Conservation (phyloP, 495 filamentous ascomycete genomes). For the Margaritispora aquatica region DNA sequence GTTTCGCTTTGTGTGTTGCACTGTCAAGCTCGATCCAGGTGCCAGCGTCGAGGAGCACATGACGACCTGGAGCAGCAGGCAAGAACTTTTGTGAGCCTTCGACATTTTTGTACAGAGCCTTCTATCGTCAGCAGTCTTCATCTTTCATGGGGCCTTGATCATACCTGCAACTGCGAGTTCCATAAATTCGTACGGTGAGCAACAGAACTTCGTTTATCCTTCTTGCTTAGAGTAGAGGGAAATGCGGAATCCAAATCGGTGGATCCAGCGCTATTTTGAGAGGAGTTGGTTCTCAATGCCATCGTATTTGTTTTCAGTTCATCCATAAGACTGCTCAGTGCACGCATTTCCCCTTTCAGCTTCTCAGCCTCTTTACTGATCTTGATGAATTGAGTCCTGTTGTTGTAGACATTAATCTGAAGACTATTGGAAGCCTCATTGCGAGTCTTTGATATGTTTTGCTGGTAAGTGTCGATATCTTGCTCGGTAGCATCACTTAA, state of each 20-base stretch:
- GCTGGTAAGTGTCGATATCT: conserved; percentile 81
- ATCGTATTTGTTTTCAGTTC: conserved; percentile 72
- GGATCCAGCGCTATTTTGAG: conserved; percentile 22
- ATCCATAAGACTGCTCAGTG: conserved; percentile 78
- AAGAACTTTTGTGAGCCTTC: conserved; percentile 97
- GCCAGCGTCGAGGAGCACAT: conserved; percentile 83
- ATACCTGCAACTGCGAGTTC: conserved; percentile 68
- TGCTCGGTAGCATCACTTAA: conserved; percentile 90
- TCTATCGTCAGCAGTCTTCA: conserved; percentile 2
- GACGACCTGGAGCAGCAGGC: conserved; percentile 82
- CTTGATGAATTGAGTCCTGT: conserved; percentile 96
- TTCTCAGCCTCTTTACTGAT: conserved; percentile 99
- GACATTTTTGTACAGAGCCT: conserved; percentile 85
- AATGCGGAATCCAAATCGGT: conserved; percentile 33
- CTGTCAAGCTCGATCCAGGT: conserved; percentile 95
- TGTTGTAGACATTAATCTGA: conserved; percentile 96
- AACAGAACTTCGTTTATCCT: conserved; percentile 71
- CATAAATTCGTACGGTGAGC: conserved; percentile 94
- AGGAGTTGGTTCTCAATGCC: conserved; percentile 65
- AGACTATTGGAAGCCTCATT: conserved; percentile 80
- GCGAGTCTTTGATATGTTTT: conserved; percentile 68
- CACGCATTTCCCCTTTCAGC: conserved; percentile 92
- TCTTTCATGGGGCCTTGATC: conserved; percentile 10
- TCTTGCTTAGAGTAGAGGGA: conserved; percentile 48
- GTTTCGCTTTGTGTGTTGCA: conserved; percentile 86